phyloP scores from a whole-genome alignment of 2,329 filamentous ascomycete genomes.

The Neoarthrinium moseri region DNA sequence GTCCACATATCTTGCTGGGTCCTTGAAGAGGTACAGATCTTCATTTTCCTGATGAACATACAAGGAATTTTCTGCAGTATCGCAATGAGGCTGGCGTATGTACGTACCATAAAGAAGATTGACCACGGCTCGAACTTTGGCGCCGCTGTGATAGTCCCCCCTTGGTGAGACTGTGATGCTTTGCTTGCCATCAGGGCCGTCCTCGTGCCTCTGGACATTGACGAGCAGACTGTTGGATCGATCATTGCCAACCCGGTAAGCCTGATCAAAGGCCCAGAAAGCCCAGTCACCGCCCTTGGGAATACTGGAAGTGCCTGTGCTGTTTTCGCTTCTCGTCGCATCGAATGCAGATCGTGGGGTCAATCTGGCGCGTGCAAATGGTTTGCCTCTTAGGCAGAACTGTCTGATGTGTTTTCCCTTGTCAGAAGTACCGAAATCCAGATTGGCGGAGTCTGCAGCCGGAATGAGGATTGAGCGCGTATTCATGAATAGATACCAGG shows the following conservation, averaged over 20 bases:
- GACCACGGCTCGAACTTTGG: not conserved
- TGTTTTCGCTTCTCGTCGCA: too few relatives aligned
- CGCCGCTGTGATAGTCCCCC: too few relatives aligned
- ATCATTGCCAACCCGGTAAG: not conserved
- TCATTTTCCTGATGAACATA: constrained; percentile 10
- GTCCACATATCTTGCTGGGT: constrained; percentile 17
- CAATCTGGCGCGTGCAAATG: constrained; percentile 14
- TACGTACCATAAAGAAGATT: constrained; percentile 14
- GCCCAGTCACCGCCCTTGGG: constrained; percentile 14
- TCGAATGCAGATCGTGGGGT: too few relatives aligned
- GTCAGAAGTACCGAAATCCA: not conserved
- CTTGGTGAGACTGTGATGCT: too few relatives aligned
- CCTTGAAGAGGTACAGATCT: constrained; percentile 29
- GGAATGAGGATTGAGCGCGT: too few relatives aligned
- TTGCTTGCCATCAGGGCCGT: not conserved
- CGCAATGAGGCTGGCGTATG: constrained; percentile 22
- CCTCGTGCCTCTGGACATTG: not conserved
- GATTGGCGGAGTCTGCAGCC: not conserved
- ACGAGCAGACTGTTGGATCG: not conserved
- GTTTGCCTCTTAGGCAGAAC: not conserved
- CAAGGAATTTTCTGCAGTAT: constrained; percentile 27
- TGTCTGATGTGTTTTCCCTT: not conserved
- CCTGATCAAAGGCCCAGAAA: constrained; percentile 15
- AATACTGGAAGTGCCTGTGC: not conserved
- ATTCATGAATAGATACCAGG: constrained; percentile 24